Base-by-base conservation (phyloP, 1,284 basidiomycete genomes). In the Ustilago cynodontis region DNA sequence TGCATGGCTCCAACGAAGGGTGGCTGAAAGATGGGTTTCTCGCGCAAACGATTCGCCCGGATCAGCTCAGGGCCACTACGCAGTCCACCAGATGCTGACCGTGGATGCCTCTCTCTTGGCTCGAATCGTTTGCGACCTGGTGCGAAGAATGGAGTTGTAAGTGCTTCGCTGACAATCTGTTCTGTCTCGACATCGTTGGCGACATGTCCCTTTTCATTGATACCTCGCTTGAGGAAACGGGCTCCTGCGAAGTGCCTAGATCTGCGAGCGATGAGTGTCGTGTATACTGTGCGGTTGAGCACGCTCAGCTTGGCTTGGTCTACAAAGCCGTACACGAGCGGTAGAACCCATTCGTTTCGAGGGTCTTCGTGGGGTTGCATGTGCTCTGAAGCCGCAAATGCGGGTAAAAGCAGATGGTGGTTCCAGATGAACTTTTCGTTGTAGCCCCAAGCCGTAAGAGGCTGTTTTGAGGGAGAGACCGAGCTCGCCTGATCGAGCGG, bases 141-240 rank as follows among this genome's bases (percentile, higher is more conserved):
- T 11, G 82, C 78, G 39, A 78, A 86, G 65, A 86, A 84, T 6
- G 84, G 74, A 1, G 79, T 99, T 0, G 94, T 96, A 8, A 95
- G 86, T 0, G 94, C 93, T 84, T 99, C 96, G 3, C 93, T 94
- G 0, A 99, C 95, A 59, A 99, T 97, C 84, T 99, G 97, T 83
- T 99, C 97, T 0, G 95, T 98, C 87, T 99, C 97, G 2, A 99
- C 97, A 86, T 99, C 97, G 82, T 99, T 99, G 1, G 96, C 97
- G 1, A 99, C 97, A 83, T 98, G 94, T 2, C 97, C 97, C 7
- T 75, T 53, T 77, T 95, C 93, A 81, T 98, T 95, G 22, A 95
- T 93, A 1, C 97, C 97, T 63, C 97, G 90, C 72, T 96, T 98
- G 33, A 98, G 87, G 87, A 97, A 99, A 28, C 97, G 90, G 2